Base-by-base conservation (phyloP, 495 filamentous ascomycete genomes). In the Geoglossum glabrum region DNA sequence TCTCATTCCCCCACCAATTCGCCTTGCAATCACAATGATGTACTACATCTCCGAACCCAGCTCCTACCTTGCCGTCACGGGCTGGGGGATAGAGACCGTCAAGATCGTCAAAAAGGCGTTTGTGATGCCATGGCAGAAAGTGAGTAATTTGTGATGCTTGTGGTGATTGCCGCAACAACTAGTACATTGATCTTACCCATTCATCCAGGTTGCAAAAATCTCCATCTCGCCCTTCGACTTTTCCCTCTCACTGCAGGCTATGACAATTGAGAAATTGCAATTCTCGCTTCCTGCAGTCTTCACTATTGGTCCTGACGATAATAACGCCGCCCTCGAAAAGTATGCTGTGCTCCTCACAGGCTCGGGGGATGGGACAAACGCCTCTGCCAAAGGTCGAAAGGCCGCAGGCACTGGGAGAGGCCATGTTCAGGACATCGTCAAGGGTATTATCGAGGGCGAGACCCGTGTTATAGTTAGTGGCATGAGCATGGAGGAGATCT, bases 401-500 rank as follows among this genome's bases (percentile, higher is more conserved):
- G 57, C 65, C n/a, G 61, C 68, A 21, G 59, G 66, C 0, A 67
- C 70, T 25, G 71, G 75, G n/a, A 72, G 72, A 15, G 74, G 75
- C 54, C 83, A 88, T 67, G 81, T 88, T 33, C 83, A 88, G 66
- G 82, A 85, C 64, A 92, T 90, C 58, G 83, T 90, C 60, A 89
- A 86, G 70, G 86, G 86, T 58, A 86, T 92, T 68, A 90, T 92
- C 64, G 85, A 90, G 68, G 86, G 86, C 54, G 86, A 92, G 66
- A 87, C 84, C 8, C 76, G 86, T 50, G 81, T 83, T 26, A 76
- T 89, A 51, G 84, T 92, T 33, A 82, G 78, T 3, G 78, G 74
- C 58, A 87, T 88, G 84, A 86, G 85, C 13, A 87, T 90, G 84
- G 86, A 90, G 64, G 86, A 89, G 69, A 82, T 92, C 46, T 89